Conservation (phyloP, 2,329 filamentous ascomycete genomes). For the Colletotrichum musicola region DNA sequence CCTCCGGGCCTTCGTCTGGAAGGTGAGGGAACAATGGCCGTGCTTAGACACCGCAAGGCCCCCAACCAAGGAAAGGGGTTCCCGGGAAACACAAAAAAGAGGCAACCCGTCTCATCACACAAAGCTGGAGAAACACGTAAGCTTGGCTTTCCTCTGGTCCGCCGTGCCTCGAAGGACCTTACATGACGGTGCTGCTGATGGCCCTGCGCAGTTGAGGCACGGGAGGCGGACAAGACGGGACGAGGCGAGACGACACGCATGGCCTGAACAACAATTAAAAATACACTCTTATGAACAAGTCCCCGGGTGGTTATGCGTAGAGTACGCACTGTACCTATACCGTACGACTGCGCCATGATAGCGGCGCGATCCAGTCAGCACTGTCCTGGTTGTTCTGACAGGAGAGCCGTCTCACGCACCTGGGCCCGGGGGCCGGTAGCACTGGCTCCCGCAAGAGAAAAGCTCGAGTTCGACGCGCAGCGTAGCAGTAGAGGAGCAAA, state of each 20-base stretch:
- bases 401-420: slow-evolving; percentile 10
- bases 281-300: not conserved
- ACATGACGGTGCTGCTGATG: slow-evolving; percentile 17
- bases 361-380: slow-evolving; percentile 5
- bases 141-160: slow-evolving; percentile 1
- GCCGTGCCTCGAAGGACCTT: slow-evolving; percentile 16
- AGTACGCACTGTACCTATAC: no score
- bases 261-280: not conserved
- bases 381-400: slow-evolving; percentile 22
- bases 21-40: not conserved
- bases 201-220: slow-evolving; percentile 17
- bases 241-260: slow-evolving; percentile 11
- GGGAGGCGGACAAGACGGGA: slow-evolving; percentile 20
- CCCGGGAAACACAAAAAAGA: slow-evolving; percentile 20
- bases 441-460: slow-evolving; percentile 23
- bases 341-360: no score
- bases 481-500: slow-evolving; percentile 24
- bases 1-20: not conserved
- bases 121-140: slow-evolving; percentile 17
- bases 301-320: no score
- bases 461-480: slow-evolving; percentile 20
- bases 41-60: slow-evolving; percentile 9
- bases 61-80: slow-evolving; percentile 14
- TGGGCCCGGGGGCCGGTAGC: slow-evolving; percentile 17
- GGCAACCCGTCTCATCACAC: slow-evolving; percentile 14